Conservation (phyloP, 768 basidiomycete genomes). For the Russula lepida region DNA sequence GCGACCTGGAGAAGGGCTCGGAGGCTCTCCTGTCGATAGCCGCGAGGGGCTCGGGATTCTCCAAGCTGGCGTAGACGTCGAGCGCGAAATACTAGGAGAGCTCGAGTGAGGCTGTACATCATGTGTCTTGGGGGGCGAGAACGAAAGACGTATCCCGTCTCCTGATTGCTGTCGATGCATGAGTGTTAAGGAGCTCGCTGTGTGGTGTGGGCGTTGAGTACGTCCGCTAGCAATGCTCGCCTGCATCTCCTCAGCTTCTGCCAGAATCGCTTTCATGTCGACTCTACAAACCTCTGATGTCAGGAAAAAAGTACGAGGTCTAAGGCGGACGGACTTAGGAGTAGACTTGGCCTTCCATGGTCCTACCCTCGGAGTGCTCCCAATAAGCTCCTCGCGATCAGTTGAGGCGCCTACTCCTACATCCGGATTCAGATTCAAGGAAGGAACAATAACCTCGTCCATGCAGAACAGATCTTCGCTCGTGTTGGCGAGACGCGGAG, state of each 20-base stretch:
- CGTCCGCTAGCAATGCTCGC: neutral
- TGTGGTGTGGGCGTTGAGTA: conserved; percentile 19
- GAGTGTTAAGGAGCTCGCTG: neutral
- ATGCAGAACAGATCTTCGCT: conserved; percentile 74
- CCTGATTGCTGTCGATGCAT: conserved; percentile 9
- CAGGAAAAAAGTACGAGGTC: neutral
- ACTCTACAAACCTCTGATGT: conserved; percentile 36
- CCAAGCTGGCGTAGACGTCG: neutral
- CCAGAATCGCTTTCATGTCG: conserved; percentile 83
- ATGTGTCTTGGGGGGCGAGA: conserved; percentile 13
- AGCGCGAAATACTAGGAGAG: neutral
- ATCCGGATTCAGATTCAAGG: conserved; percentile 22
- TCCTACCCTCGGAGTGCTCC: conserved; percentile 8
- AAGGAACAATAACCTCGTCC: conserved; percentile 50
- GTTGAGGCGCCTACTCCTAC: neutral
- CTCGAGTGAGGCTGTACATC: neutral
- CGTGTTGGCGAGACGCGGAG: conserved; percentile 24
- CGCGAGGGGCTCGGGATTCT: neutral
- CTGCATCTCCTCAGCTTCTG: conserved; percentile 47
- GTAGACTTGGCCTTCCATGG: conserved; percentile 31
- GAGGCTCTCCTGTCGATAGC: neutral
- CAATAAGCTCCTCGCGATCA: neutral
- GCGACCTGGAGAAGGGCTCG: neutral
- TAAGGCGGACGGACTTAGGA: conserved; percentile 40
- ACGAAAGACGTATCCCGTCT: conserved; percentile 4